These are phyloP conservation scores for Pharus latifolius DNA, from an alignment of 176 grass and related monocot genomes.

Conservation along the genomic window DNA sequence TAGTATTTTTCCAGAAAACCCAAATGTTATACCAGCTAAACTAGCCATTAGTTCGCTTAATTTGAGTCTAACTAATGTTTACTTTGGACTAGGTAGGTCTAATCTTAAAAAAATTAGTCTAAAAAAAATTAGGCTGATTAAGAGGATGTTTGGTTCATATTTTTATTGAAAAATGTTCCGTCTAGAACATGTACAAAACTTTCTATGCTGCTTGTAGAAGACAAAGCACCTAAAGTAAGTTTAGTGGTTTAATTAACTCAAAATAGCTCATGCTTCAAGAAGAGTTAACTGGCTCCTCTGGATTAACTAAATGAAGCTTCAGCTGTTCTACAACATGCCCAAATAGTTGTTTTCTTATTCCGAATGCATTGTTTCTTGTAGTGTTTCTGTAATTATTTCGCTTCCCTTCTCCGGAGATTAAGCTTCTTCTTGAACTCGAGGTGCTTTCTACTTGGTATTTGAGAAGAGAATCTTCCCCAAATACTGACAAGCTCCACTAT, in stretches of 20 bases:
- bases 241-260: background rate
- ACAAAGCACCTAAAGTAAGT: background rate
- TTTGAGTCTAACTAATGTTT: background rate
- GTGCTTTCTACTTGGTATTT: background rate
- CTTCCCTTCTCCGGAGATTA: background rate
- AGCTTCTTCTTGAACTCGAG: background rate
- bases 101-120: background rate
- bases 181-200: too few relatives aligned
- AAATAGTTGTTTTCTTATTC: slow-evolving; percentile 17
- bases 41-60: too few relatives aligned
- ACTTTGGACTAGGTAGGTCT: background rate
- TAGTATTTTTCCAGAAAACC: too few relatives aligned
- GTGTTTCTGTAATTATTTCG: background rate
- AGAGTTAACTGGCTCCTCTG: background rate
- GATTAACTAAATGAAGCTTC: slow-evolving; percentile 23
- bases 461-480: background rate
- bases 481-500: background rate
- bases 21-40: too few relatives aligned
- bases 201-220: background rate
- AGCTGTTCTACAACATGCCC: background rate
- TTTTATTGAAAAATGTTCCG: too few relatives aligned
- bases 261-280: background rate
- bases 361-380: slow-evolving; percentile 15
- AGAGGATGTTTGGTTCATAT: too few relatives aligned
- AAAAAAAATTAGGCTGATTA: background rate